phyloP scores from a whole-genome alignment of 495 filamentous ascomycete species.

The Xylaria nigripes region DNA sequence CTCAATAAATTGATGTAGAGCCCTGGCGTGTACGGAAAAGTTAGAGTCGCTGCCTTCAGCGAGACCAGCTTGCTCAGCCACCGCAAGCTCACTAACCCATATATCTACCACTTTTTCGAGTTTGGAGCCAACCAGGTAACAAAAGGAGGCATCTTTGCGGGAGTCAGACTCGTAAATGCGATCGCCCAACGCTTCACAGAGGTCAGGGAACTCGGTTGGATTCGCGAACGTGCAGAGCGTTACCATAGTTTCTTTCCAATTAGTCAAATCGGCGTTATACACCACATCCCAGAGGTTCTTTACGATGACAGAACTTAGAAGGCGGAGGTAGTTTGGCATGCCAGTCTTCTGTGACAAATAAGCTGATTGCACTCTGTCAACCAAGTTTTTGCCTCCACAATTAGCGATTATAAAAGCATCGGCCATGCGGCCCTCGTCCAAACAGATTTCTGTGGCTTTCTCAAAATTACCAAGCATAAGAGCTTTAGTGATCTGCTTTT shows the following conservation, averaged over 20 bases:
- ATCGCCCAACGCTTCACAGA: constrained; percentile 95
- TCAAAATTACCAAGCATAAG: constrained; percentile 87
- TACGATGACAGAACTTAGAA: constrained; percentile 84
- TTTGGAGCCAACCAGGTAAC: constrained; percentile 90
- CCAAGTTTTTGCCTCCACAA: constrained; percentile 85
- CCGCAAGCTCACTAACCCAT: constrained; percentile 82
- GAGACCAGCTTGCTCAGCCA: constrained; percentile 67
- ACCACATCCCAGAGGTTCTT: constrained; percentile 99
- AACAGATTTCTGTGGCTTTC: constrained; percentile 75
- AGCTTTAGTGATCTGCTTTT: constrained; percentile 78
- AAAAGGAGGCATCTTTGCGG: constrained; percentile 88
- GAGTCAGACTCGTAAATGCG: constrained; percentile 68
- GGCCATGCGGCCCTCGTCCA: constrained; percentile 81
- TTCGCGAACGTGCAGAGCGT: constrained; percentile 92
- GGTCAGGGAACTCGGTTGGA: constrained; percentile 80
- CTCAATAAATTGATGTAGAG: constrained; percentile 88
- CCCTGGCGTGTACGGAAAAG: constrained; percentile 86
- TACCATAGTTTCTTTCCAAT: constrained; percentile 97
- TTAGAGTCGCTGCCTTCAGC: constrained; percentile 62
- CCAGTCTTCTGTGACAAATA: constrained; percentile 78
- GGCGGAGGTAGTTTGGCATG: constrained; percentile 82
- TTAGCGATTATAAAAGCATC: constrained; percentile 98
- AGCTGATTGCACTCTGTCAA: constrained; percentile 85
- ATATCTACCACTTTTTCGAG: constrained; percentile 92
- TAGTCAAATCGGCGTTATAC: constrained; percentile 81